Conservation (phyloP, 495 filamentous ascomycete species). For the Aspergillus ostianus region DNA sequence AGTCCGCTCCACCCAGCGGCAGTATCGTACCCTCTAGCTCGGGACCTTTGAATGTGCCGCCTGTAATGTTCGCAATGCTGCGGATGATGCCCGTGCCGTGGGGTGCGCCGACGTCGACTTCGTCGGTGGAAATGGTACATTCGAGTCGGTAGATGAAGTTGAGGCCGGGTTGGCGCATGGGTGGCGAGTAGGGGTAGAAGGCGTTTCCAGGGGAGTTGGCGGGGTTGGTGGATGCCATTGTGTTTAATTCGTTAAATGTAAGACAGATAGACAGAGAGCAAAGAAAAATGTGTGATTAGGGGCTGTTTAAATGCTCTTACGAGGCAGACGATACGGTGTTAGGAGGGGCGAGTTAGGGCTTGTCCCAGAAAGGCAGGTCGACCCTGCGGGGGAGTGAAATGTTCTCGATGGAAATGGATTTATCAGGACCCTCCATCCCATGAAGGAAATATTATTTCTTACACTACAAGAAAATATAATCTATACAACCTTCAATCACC, state of each 20-base stretch:
- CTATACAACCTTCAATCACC: neutral
- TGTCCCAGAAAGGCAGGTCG: too few species aligned
- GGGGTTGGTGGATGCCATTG: neutral
- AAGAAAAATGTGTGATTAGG: too few species aligned
- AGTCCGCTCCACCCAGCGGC: constrained; percentile 31
- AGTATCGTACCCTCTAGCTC: constrained; percentile 25
- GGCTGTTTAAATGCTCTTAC: too few species aligned
- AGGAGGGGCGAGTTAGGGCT: too few species aligned
- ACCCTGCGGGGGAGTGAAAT: too few species aligned
- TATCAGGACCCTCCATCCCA: too few species aligned
- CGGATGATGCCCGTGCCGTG: constrained; percentile 24
- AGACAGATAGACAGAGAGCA: neutral
- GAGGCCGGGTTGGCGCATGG: constrained; percentile 29
- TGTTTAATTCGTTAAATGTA: neutral
- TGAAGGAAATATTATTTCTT: too few species aligned
- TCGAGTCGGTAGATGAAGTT: constrained; percentile 29
- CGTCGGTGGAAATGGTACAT: constrained; percentile 25
- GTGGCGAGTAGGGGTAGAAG: constrained; percentile 25
- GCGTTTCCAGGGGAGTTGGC: constrained; percentile 25
- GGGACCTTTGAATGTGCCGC: constrained; percentile 29
- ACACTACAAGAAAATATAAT: too few species aligned
- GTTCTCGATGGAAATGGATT: too few species aligned
- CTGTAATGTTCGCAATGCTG: constrained; percentile 30
- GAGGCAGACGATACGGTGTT: too few species aligned
- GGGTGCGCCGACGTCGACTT: constrained; percentile 28